These are phyloP conservation scores for Kluyveromyces sp. DNA, from an alignment of 1,139 yeast species.

Conservation along the genomic window DNA sequence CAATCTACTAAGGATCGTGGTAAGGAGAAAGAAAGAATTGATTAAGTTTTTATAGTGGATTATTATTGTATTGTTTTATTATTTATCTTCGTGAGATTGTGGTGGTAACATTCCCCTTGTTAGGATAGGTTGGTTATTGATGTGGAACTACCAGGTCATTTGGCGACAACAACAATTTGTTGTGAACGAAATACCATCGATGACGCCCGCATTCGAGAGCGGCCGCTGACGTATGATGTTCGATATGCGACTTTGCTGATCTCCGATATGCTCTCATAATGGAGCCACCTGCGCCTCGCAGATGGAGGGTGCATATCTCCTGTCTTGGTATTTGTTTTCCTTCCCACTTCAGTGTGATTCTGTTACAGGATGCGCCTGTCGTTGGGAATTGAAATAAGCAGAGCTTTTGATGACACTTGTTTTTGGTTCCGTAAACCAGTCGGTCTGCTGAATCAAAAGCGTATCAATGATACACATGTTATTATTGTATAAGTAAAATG, in stretches of 20 bases:
- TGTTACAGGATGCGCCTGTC: too few relatives aligned
- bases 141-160: background rate
- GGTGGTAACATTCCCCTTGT: background rate
- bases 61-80: slow-evolving; percentile 9
- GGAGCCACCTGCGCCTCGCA: too few relatives aligned
- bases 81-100: slow-evolving; percentile 5
- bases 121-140: background rate
- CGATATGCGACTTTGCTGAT: too few relatives aligned
- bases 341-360: too few relatives aligned
- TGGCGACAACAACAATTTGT: too few relatives aligned
- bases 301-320: background rate
- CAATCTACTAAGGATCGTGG: slow-evolving; percentile 3
- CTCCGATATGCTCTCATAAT: too few relatives aligned
- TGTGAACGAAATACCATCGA: too few relatives aligned
- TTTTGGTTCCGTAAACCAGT: background rate
- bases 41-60: slow-evolving; percentile 9
- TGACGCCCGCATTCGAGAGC: background rate
- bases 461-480: too few relatives aligned
- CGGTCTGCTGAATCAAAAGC: background rate
- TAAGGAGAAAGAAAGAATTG: slow-evolving; percentile 4
- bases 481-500: too few relatives aligned
- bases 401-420: background rate
- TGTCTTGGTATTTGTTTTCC: too few relatives aligned
- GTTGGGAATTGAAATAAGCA: too few relatives aligned
- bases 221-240: too few relatives aligned